Conservation (phyloP, 2,329 filamentous ascomycete genomes). For the Hypoxylon sp. region DNA sequence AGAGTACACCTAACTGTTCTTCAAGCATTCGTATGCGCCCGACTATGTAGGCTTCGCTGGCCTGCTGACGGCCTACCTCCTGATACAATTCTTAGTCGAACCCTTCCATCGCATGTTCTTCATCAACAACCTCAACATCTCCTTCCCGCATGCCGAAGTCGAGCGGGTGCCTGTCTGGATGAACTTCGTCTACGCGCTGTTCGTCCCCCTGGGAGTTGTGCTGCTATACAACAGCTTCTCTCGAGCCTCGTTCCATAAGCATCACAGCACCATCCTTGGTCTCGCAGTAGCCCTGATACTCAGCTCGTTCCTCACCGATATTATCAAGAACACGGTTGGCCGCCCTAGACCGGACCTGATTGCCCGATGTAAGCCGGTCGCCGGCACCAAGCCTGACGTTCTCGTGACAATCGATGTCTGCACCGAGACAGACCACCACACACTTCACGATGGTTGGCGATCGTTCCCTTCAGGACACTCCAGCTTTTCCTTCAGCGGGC, state of each 20-base stretch:
- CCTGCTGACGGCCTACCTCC: constrained; percentile 77
- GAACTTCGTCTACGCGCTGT: constrained; percentile 85
- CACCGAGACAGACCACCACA: constrained; percentile 77
- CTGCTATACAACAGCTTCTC: constrained; percentile 74
- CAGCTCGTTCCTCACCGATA: constrained; percentile 86
- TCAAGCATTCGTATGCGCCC: constrained; percentile 83
- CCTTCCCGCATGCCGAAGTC: constrained; percentile 86
- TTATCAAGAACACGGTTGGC: constrained; percentile 90
- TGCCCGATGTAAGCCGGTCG: constrained; percentile 82
- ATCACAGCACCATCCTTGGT: constrained; percentile 87
- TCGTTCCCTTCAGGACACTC: constrained; percentile 87
- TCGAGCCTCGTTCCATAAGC: constrained; percentile 79
- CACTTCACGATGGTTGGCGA: constrained; percentile 85
- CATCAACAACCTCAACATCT: constrained; percentile 85
- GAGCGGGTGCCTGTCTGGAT: constrained; percentile 87
- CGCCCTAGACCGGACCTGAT: constrained; percentile 75
- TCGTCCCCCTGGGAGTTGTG: constrained; percentile 78
- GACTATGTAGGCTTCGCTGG: constrained; percentile 87
- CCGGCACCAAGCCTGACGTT: constrained; percentile 62
- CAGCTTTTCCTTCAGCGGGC: constrained; percentile 82
- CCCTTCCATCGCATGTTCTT: constrained; percentile 97
- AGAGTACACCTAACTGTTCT: constrained; percentile 22
- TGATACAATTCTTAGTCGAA: constrained; percentile 78
- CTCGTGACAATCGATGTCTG: constrained; percentile 79
- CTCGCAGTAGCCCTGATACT: constrained; percentile 83